Conservation (phyloP, 257 asterid species). For the Perilla frutescens region DNA sequence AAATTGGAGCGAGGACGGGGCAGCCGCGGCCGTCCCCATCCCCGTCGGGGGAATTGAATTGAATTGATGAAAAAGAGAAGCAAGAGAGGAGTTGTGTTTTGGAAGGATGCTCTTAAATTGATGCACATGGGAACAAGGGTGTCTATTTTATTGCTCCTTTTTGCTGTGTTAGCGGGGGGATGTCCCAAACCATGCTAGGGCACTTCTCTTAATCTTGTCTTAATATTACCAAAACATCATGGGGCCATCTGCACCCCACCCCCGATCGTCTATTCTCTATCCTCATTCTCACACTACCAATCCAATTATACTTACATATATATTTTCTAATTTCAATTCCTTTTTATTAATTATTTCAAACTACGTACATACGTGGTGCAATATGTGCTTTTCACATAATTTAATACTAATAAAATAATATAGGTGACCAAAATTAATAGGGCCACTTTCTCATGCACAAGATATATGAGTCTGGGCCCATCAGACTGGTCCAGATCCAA, state of each 20-base stretch:
- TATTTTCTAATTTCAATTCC: background rate
- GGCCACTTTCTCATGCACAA: no score
- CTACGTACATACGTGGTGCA: no score
- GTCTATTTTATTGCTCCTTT: constrained; percentile 61
- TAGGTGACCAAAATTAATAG: no score
- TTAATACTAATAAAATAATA: no score
- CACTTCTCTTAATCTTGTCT: constrained; percentile 74
- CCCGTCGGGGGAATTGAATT: no score
- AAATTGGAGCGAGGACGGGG: no score
- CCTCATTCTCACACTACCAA: background rate
- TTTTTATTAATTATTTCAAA: background rate
- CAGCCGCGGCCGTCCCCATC: no score
- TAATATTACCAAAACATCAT: constrained; percentile 64
- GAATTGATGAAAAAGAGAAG: no score
- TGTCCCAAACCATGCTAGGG: constrained; percentile 68
- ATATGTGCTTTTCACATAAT: no score
- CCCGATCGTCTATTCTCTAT: constrained; percentile 18
- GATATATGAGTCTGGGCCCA: no score
- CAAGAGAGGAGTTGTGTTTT: constrained; percentile 51
- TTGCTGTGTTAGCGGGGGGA: constrained; percentile 63
- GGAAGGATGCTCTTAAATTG: constrained; percentile 77
- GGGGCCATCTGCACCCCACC: constrained; percentile 69
- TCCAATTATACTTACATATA: no score
- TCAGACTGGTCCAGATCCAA: no score
- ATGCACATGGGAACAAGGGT: constrained; percentile 81